Percentiles rank a stretch among this genome's conserved stretches.
Evolutionary conservation across 768 basidiomycete species (phyloP).

Genomic region (Phylloporus scabripes): DNA sequence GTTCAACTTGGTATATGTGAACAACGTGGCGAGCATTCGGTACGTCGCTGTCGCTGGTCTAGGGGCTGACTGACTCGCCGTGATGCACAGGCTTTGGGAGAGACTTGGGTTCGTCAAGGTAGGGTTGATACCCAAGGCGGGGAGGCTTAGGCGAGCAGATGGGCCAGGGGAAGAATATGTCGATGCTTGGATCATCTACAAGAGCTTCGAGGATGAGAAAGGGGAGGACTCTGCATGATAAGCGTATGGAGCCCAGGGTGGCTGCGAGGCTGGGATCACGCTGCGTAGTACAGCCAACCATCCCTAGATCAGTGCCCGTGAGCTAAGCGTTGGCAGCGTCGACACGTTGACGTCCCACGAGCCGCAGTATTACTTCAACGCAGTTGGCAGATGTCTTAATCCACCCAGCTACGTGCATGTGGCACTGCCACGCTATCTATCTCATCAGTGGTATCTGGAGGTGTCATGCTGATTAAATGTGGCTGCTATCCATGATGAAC

Average conservation of each 20-base stretch:
- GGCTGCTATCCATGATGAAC: background rate
- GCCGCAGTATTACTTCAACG: background rate
- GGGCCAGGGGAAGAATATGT: slow-evolving; percentile 81
- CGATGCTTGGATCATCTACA: slow-evolving; percentile 83
- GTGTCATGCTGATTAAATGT: background rate
- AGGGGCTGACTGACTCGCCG: background rate
- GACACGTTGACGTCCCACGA: slow-evolving; percentile 1
- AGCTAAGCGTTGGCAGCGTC: background rate
- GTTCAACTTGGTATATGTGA: slow-evolving; percentile 89
- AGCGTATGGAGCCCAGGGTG: background rate
- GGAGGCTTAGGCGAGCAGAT: slow-evolving; percentile 59
- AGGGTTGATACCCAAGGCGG: slow-evolving; percentile 72
- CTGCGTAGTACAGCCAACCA: background rate
- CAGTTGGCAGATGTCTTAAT: background rate
- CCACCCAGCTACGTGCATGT: background rate
- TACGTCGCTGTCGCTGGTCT: slow-evolving; percentile 24
- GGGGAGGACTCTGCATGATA: background rate
- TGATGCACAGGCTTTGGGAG: slow-evolving; percentile 68
- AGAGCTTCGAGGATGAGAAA: slow-evolving; percentile 50
- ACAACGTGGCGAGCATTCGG: slow-evolving; percentile 72
- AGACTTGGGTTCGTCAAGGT: slow-evolving; percentile 71
- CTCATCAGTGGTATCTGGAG: slow-evolving; percentile 2
- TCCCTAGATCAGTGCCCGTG: background rate
- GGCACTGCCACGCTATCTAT: slow-evolving; percentile 3
- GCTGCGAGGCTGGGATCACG: background rate